Conservation (phyloP, 176 grass and related monocot species). For the Musa acuminata region DNA sequence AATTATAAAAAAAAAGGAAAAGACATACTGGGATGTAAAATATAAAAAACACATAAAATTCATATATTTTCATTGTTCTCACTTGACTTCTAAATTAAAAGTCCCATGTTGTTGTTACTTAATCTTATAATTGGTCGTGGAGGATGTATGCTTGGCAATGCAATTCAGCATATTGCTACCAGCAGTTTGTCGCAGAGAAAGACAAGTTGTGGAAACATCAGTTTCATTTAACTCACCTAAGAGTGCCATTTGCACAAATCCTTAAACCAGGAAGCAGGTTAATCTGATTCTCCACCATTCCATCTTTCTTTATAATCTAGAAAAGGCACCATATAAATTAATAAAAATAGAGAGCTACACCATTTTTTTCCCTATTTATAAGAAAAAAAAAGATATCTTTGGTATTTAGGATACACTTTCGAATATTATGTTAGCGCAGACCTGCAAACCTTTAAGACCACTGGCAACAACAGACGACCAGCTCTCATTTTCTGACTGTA, state of each 20-base stretch:
- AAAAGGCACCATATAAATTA: not conserved
- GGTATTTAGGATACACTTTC: not conserved
- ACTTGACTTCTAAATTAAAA: too few relatives aligned
- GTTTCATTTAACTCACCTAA: constrained; percentile 43
- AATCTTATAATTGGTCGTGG: too few relatives aligned
- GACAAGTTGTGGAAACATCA: not conserved
- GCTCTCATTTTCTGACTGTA: constrained; percentile 52
- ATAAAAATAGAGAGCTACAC: not conserved
- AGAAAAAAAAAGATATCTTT: not conserved
- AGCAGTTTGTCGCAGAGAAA: not conserved
- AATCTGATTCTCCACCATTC: constrained; percentile 44
- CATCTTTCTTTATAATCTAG: constrained; percentile 56
- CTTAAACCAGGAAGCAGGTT: constrained; percentile 47
- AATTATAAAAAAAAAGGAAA: too few relatives aligned
- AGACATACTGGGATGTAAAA: too few relatives aligned
- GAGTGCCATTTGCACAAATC: constrained; percentile 44
- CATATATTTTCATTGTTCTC: too few relatives aligned
- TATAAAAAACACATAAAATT: too few relatives aligned
- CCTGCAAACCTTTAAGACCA: constrained; percentile 74
- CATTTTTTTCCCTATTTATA: not conserved
- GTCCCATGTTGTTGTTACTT: too few relatives aligned
- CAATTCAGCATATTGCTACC: too few relatives aligned
- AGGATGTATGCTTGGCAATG: too few relatives aligned
- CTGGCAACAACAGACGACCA: constrained; percentile 57
- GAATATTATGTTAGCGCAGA: constrained; percentile 29